Evolutionary conservation across 371 early-diverging fungal genomes (phyloP).

Genomic region (Chytridium lagenaria): DNA sequence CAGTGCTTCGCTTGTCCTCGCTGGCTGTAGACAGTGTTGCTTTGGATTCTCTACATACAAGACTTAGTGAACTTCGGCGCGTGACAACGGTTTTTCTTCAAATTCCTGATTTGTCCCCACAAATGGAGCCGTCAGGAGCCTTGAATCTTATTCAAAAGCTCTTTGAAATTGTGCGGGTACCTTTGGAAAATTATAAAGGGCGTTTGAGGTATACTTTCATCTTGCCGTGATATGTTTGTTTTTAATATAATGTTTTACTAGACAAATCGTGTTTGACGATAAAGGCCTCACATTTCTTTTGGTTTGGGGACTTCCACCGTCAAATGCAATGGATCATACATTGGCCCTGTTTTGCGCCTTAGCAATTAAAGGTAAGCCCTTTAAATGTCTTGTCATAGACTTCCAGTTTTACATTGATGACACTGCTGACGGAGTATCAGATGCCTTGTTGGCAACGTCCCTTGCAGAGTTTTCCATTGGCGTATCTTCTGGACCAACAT

Average conservation of each 20-base stretch:
- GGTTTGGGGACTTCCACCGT: constrained; percentile 16
- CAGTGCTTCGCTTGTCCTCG: not conserved
- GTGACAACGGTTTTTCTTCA: constrained; percentile 14
- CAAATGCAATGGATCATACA: not conserved
- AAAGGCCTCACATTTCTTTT: constrained; percentile 5
- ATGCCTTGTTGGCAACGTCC: not conserved
- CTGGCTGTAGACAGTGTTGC: not conserved
- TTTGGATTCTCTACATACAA: not conserved
- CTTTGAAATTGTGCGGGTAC: not conserved
- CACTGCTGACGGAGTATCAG: not conserved
- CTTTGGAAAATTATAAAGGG: not conserved
- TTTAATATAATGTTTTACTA: not conserved
- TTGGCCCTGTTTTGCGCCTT: constrained; percentile 2
- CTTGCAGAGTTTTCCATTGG: constrained; percentile 11
- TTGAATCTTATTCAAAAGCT: not conserved
- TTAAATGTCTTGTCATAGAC: no score
- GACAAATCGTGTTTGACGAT: constrained; percentile 17
- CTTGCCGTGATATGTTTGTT: not conserved
- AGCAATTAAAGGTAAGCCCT: not conserved
- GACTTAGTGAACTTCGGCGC: constrained; percentile 3
- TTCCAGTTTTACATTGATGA: not conserved
- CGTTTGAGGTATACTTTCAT: not conserved
- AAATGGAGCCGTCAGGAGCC: not conserved
- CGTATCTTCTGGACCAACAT: not conserved
- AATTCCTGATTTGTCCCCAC: not conserved